Evolutionary conservation across 2,329 filamentous ascomycete genomes (phyloP).

Genomic region (Colletotrichum liriopes): DNA sequence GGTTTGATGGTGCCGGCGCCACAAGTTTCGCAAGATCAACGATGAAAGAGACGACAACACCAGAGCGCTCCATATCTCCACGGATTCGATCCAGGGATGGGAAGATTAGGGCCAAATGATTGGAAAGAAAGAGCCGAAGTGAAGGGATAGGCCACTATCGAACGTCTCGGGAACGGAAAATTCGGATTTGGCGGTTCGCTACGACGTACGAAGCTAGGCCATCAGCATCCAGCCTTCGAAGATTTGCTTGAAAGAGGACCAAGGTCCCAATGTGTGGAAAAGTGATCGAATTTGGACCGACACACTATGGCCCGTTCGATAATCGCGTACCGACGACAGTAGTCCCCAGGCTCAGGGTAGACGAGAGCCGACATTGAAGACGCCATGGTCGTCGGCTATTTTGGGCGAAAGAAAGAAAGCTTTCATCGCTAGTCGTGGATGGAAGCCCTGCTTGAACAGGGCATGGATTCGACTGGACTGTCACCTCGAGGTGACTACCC

Average conservation of each 20-base stretch:
- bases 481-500: background rate
- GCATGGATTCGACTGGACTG: background rate
- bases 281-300: background rate
- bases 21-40: background rate
- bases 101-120: conserved; percentile 10
- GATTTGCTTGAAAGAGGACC: conserved; percentile 2
- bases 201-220: background rate
- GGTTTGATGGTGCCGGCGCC: background rate
- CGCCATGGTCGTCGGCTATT: background rate
- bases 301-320: background rate
- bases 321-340: background rate
- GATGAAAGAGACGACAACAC: conserved; percentile 2
- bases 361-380: background rate
- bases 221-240: background rate
- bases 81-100: background rate
- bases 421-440: no score
- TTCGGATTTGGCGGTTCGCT: background rate
- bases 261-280: background rate
- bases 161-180: background rate
- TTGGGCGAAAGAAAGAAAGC: background rate
- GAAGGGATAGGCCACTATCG: background rate
- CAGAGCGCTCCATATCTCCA: background rate
- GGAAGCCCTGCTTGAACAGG: background rate
- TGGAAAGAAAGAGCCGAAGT: conserved; percentile 35
- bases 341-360: background rate